phyloP scores from a whole-genome alignment of 75 land plant species.

The Isoetes taiwanensis region DNA sequence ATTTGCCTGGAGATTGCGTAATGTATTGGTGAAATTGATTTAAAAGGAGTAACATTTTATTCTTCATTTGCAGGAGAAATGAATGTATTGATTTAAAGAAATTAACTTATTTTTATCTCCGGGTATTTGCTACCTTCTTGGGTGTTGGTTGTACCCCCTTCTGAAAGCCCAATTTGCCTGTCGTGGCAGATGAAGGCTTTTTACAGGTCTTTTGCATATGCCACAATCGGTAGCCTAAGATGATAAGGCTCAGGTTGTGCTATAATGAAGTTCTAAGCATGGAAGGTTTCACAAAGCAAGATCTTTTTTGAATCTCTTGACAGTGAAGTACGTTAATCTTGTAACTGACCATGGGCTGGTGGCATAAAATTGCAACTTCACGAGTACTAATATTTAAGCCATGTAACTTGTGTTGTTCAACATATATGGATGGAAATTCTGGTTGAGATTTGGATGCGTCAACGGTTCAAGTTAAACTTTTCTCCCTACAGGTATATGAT shows the following conservation, averaged over 20 bases:
- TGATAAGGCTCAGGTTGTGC: conserved; percentile 12
- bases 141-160: conserved; percentile 46
- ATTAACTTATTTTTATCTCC: no score
- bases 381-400: not conserved
- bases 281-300: conserved; percentile 45
- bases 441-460: conserved; percentile 51
- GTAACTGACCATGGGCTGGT: conserved; percentile 88
- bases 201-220: conserved; percentile 52
- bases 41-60: no score
- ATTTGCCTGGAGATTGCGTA: no score
- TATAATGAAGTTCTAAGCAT: conserved; percentile 20
- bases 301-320: conserved; percentile 59
- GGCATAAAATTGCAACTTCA: no score
- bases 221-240: conserved; percentile 11
- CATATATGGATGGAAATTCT: conserved; percentile 66
- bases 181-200: conserved; percentile 93
- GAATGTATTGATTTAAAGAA: no score
- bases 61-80: no score
- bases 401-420: conserved; percentile 57
- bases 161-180: conserved; percentile 52
- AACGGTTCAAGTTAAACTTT: conserved; percentile 52
- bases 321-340: conserved; percentile 80
- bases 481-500: conserved; percentile 53
- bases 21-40: no score
- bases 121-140: conserved; percentile 94